Base-by-base conservation (phyloP, 2,329 filamentous ascomycete species). In the Fusarium sulawesiense region DNA sequence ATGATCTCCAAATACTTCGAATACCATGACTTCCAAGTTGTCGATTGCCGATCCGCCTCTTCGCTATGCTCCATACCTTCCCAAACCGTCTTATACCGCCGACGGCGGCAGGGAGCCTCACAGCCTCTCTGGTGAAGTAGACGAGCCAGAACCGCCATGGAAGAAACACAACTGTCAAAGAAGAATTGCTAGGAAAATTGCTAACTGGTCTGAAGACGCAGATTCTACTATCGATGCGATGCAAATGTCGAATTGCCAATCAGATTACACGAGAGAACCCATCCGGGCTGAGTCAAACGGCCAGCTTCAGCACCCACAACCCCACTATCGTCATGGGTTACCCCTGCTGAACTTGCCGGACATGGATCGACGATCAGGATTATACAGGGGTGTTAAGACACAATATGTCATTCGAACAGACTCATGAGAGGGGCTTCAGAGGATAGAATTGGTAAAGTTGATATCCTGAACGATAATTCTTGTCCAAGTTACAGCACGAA, bases 271-370 rank as follows among this genome's bases (percentile, higher is more conserved):
- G 20, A 8, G 25, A 13, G 12, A 27, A 27, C 23, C 23, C 34
- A 34, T 27, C 27, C 67, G 57, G 67, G 54, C 61, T 74, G 72
- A 74, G 70, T 74, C 72, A 74, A 57, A 57, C 70, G 70, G 72
- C 50, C 48, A 62, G 37, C 21, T 23, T 30, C 21, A 56, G 54
- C 27, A 44, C 20, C 37, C 32, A 44, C 32, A 16, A 14, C 44
- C 41, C 61, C 47, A 30, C 55, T 16, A 29, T 44, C n/a, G n/a
- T 3, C 29, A 13, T 23, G 13, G 54, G 10, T 40, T 11, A 25
- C 40, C 46, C 54, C 46, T 56, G 53, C 23, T 25, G 7, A 10
- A 2, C 7, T 12, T 21, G 11, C 42, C 40, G 18, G 29, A 42
- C 46, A 60, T 46, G 47, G 47, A 40, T 34, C 20, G 13, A 32